These are phyloP conservation scores for Myriosclerotinia duriaeana DNA, from an alignment of 2,329 filamentous ascomycete genomes.

Conservation along the genomic window DNA sequence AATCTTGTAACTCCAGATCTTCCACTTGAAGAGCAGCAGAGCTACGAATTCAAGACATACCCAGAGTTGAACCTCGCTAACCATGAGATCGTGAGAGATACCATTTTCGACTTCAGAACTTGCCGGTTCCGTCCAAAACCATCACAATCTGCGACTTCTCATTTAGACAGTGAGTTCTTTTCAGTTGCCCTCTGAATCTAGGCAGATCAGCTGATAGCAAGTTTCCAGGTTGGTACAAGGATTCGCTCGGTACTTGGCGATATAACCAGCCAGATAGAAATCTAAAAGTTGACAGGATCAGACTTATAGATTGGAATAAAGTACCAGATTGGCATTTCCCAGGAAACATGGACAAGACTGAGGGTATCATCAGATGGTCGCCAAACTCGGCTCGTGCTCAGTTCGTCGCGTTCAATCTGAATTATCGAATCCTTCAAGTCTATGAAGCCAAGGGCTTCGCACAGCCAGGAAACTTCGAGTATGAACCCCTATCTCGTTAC, in stretches of 20 bases:
- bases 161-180: not conserved
- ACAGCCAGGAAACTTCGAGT: conserved; percentile 55
- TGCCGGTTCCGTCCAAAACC: conserved; percentile 3
- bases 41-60: not conserved
- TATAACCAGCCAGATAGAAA: not conserved
- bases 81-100: conserved; percentile 8
- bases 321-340: conserved; percentile 4
- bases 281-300: not conserved
- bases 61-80: conserved; percentile 1
- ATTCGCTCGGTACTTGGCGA: not conserved
- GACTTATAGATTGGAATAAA: not conserved
- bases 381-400: conserved; percentile 57
- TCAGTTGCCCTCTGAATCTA: not conserved
- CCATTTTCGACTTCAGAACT: not conserved
- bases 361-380: conserved; percentile 65
- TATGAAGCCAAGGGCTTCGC: conserved; percentile 61
- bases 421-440: conserved; percentile 61
- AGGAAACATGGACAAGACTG: conserved; percentile 30
- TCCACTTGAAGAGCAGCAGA: not conserved
- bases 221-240: not conserved
- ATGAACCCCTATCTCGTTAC: conserved; percentile 56
- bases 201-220: conserved; percentile 13
- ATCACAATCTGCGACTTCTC: not conserved
- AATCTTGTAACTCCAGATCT: not conserved
- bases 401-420: conserved; percentile 65